phyloP scores from a whole-genome alignment of 1,139 yeast species.

The Debaryomyces fabryi region DNA sequence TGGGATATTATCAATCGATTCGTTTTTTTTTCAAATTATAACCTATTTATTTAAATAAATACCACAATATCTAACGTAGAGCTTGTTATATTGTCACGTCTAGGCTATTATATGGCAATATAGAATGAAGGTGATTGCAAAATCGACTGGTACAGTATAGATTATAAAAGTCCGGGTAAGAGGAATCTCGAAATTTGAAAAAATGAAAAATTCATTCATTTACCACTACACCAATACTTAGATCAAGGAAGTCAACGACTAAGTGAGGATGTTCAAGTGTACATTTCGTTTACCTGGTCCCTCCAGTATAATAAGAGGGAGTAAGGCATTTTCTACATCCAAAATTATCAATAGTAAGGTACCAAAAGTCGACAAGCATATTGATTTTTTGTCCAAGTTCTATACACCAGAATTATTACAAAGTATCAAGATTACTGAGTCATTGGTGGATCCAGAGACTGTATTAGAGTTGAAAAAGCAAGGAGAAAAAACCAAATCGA shows the following conservation, averaged over 20 bases:
- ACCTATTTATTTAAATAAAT: not conserved
- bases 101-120: not conserved
- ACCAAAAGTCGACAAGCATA: constrained; percentile 43
- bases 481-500: constrained; percentile 36
- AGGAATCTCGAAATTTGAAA: constrained; percentile 3
- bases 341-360: constrained; percentile 3
- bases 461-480: constrained; percentile 38
- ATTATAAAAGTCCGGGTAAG: constrained; percentile 9
- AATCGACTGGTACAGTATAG: not conserved
- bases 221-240: not conserved
- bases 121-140: not conserved
- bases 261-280: constrained; percentile 6
- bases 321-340: constrained; percentile 9
- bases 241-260: not conserved
- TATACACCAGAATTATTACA: constrained; percentile 79
- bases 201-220: constrained; percentile 9
- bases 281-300: constrained; percentile 4
- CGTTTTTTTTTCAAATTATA: not conserved
- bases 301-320: constrained; percentile 3
- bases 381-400: constrained; percentile 64
- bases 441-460: constrained; percentile 66
- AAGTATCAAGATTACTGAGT: constrained; percentile 79
- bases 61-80: not conserved
- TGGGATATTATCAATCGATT: not conserved
- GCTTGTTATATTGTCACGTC: not conserved